Percentiles rank a stretch among this genome's conserved stretches.
phyloP scores from a whole-genome alignment of 1,139 yeast species.

The Barnettozyma hawaiiensis region DNA sequence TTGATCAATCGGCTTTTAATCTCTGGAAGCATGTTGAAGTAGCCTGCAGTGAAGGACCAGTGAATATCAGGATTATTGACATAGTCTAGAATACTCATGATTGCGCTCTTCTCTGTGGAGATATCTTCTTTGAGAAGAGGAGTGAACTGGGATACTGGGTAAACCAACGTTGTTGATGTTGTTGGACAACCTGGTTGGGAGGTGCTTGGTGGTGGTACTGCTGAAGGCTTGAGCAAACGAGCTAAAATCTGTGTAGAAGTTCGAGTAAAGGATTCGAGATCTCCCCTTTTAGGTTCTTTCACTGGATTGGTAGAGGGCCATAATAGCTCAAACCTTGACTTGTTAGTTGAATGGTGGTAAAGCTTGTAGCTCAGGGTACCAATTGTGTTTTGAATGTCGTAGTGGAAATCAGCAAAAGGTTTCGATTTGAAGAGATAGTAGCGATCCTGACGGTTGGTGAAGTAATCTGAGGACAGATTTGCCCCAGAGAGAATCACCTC shows the following conservation, averaged over 20 bases:
- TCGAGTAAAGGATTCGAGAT: slow-evolving; percentile 53
- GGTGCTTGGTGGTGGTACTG: not conserved
- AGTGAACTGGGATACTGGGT: slow-evolving; percentile 87
- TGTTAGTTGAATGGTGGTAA: slow-evolving; percentile 39
- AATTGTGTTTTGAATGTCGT: slow-evolving; percentile 59
- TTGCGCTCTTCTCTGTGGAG: slow-evolving; percentile 77
- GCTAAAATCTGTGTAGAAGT: slow-evolving; percentile 38
- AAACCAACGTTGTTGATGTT: slow-evolving; percentile 58
- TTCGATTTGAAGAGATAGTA: slow-evolving; percentile 65
- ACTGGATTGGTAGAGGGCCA: slow-evolving; percentile 79
- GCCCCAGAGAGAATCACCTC: slow-evolving; percentile 90
- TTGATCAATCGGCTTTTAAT: slow-evolving; percentile 56
- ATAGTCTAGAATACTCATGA: slow-evolving; percentile 54
- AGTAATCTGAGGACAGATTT: slow-evolving; percentile 82
- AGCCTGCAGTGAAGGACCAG: slow-evolving; percentile 96
- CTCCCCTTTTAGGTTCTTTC: slow-evolving; percentile 58
- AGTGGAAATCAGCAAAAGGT: slow-evolving; percentile 66
- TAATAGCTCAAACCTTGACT: slow-evolving; percentile 48
- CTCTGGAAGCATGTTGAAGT: slow-evolving; percentile 83
- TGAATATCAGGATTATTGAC: slow-evolving; percentile 49
- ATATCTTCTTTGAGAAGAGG: slow-evolving; percentile 62
- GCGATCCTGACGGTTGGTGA: slow-evolving; percentile 94
- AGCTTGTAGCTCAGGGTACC: slow-evolving; percentile 65
- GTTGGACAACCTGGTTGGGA: not conserved
- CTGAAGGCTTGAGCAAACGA: not conserved